Evolutionary conservation across 2,329 filamentous ascomycete species (phyloP), one percentile per base, ranked within the genome.

Genomic region (Monosporascus sp.): DNA sequence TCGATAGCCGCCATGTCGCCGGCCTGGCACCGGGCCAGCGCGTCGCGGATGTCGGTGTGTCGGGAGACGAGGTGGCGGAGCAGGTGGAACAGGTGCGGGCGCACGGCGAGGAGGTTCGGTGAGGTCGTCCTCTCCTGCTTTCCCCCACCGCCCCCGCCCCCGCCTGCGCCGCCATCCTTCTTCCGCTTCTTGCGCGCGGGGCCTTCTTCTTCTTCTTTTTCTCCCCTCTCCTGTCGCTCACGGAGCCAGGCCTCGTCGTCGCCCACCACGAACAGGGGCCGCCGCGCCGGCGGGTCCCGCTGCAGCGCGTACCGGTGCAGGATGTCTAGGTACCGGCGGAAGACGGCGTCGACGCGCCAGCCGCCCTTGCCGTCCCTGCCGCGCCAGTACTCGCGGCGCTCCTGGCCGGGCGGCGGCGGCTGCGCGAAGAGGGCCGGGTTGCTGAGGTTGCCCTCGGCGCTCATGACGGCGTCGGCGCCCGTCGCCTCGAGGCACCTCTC

Each of bases 391-490:
- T 95, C 91, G 55, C 87, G 79, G 0, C 84, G 84, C 68, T 90
- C 84, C 47, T 84, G 70, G 0, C 85, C 88, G 0, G 75, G 64
- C 0, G 81, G 68, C 0, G 91, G 91, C 17, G 84, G 78, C 34
- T 77, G 73, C 16, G 87, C 84, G 66, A 99, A 99, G 44, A 99
- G 87, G 2, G 84, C 85, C 0, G 94, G 94, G 66, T 99, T 91
- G 65, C 91, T 93, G 0, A 99, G 79, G 67, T 97, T 96, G 0
- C 91, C 94, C 72, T 99, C 94, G 5, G 94, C 94, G 61, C 88
- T 93, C 94, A 99, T 97, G 50, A 99, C 84, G 19, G 82, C 94
- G 69, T 99, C 94, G 2, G 87, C 93, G 1, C 92, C 91, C 1
- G 94, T 99, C 5, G 80, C 90, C 49, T 85, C 82, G 20, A 99